Percentiles rank a stretch among this genome's conserved stretches.
Evolutionary conservation across 768 basidiomycete genomes (phyloP).

Genomic region (Lyophyllum decastes): DNA sequence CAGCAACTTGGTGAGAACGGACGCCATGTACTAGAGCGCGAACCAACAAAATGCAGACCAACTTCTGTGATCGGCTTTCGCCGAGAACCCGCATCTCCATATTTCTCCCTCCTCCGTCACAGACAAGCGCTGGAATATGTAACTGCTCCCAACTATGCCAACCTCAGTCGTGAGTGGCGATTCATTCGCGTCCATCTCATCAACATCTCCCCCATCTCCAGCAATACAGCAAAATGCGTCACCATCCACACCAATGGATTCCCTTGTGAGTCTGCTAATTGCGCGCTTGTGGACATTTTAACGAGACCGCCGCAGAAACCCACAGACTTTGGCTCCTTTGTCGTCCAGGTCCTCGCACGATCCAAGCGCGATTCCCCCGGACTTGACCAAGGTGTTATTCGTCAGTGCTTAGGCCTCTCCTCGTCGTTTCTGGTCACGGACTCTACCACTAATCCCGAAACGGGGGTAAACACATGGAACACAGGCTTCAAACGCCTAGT

Average conservation of each 20-base stretch:
- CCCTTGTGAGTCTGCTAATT: conserved; percentile 10
- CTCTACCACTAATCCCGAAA: conserved; percentile 58
- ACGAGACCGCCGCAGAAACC: conserved; percentile 24
- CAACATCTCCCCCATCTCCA: background rate
- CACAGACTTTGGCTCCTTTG: conserved; percentile 65
- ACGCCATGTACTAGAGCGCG: conserved; percentile 23
- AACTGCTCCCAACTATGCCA: conserved; percentile 4
- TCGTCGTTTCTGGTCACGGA: conserved; percentile 83
- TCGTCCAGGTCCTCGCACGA: conserved; percentile 52
- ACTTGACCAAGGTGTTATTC: conserved; percentile 63
- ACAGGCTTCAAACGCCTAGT: conserved; percentile 68
- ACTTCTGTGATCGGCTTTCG: conserved; percentile 7
- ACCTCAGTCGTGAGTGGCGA: conserved; percentile 5
- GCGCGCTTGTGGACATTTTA: background rate
- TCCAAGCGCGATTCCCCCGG: conserved; percentile 43
- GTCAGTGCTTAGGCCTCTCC: conserved; percentile 66
- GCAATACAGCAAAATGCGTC: background rate
- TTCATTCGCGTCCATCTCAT: conserved; percentile 11
- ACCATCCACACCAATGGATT: background rate
- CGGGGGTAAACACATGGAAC: conserved; percentile 63
- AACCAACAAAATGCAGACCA: background rate
- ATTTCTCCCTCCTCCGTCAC: background rate
- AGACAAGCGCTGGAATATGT: background rate
- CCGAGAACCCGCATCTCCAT: conserved; percentile 10
- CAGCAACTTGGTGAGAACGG: conserved; percentile 35